Base-by-base conservation (phyloP, 345 rosid genomes). In the Eucalyptus erythrocorys region DNA sequence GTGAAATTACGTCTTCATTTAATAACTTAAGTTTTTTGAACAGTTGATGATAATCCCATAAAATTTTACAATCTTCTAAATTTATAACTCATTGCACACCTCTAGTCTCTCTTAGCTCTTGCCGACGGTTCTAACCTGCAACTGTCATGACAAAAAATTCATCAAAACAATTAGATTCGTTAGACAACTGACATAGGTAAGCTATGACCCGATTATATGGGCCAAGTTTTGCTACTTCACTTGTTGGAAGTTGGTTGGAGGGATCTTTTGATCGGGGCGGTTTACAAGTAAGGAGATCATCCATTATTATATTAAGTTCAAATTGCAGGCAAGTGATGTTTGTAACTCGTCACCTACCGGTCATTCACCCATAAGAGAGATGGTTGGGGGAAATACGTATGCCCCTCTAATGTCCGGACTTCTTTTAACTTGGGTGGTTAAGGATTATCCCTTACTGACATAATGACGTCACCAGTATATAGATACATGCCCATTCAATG, bases 381-480 rank as follows among this genome's bases (percentile, higher is more conserved):
- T 37, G 13, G 14, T 71, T 71, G 43, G 81, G 45, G 13, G 7
- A 37, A 37, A 71, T 34, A 37, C 26, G 32, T 15, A 15, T 1
- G 79, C 42, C 42, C 1, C 1, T 66, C 22, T 71, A 21, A 71
- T 10, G 27, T n/a, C 37, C 8, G 16, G 17, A 61, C 68, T 61
- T 61, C 17, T 61, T 61, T 61, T 12, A 30, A 61, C 68, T 30
- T 61, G n/a, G 34, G 68, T 61, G 68, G 68, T 27, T 6, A 61
- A 30, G 68, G 68, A 61, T 61, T 30, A 61, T 61, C n/a, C 34
- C 16, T 61, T 61, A 61, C 34, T 27, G n/a, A 61, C 16, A 6
- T 61, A 30, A 27, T 0, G 9, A 0, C 1, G 2, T 30, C 34
- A 61, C 7, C 34, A 6, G 0, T 30, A 61, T 61, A 13, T 27